These are phyloP conservation scores for Ganoderma sinense DNA, from an alignment of 1,284 basidiomycete genomes.

Conservation along the genomic window DNA sequence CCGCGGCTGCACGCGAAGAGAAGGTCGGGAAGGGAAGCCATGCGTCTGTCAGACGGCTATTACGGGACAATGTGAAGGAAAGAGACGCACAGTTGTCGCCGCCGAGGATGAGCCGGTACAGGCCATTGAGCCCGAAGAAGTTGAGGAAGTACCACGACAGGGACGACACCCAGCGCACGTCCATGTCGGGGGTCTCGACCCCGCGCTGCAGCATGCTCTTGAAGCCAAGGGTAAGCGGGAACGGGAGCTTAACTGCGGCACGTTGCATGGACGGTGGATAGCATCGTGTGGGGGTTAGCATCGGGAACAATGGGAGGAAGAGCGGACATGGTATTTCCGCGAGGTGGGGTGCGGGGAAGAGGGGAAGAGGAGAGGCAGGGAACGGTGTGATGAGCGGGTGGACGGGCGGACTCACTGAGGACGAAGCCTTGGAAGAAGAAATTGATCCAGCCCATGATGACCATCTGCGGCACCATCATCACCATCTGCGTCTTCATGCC, in stretches of 20 bases:
- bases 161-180: constrained; percentile 98
- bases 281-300: background rate
- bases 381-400: background rate
- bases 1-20: constrained; percentile 62
- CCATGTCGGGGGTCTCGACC: constrained; percentile 96
- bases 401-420: constrained; percentile 75
- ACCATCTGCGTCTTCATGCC: constrained; percentile 99
- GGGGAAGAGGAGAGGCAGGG: constrained; percentile 2
- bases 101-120: constrained; percentile 94
- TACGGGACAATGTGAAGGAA: constrained; percentile 10
- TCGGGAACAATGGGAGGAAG: constrained; percentile 5
- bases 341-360: constrained; percentile 6
- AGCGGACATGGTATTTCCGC: constrained; percentile 3
- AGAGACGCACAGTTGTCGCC: constrained; percentile 82
- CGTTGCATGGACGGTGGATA: background rate
- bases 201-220: constrained; percentile 99
- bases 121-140: constrained; percentile 96
- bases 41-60: constrained; percentile 15
- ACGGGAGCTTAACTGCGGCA: constrained; percentile 90
- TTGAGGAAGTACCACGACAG: constrained; percentile 99
- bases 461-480: constrained; percentile 97
- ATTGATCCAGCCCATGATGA: constrained; percentile 99
- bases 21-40: constrained; percentile 17
- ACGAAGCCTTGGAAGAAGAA: constrained; percentile 99
- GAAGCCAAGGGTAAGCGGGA: constrained; percentile 96